Evolutionary conservation across 768 basidiomycete species (phyloP), one percentile per base, ranked within the genome.

Genomic region (Fistulinella prunicolor): DNA sequence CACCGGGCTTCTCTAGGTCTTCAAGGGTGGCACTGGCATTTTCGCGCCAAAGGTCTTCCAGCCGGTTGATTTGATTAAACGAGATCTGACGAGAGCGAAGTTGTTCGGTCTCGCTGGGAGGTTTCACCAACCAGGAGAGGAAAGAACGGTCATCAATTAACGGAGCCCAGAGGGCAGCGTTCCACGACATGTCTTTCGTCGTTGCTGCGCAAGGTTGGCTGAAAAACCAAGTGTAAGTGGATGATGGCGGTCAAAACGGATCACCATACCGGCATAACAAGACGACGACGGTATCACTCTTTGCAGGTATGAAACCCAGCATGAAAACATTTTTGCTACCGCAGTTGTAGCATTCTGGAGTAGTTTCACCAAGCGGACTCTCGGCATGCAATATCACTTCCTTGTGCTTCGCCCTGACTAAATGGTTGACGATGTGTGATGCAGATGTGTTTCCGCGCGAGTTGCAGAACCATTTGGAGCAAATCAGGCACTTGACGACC

Each of bases 241-340:
- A 38, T 3, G 29, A 10, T 45, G 6, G 8, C 7, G 9, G 16
- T 22, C 36, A 36, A 24, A 38, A 9, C 12, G 21, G 8, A 38
- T 12, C 2, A 9, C 43, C 88, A 53, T 61, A 94, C 94, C 95
- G 87, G 65, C 94, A 99, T 16, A 99, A 78, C 16, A 99, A 76
- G 28, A 99, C 95, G 29, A 99, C 96, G 32, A 99, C 96, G 5
- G 96, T 98, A 62, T 99, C 96, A 62, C 90, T 92, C 73, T 99
- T 99, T 17, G 96, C 96, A 3, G 96, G 96, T 60, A 99, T 99
- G 62, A 99, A 99, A 4, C 96, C 96, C 16, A 99, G 81, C 89
- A 97, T 94, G 64, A 99, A 99, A 12, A 98, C 96, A 62, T 99
- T 99, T 72, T 96, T 97, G 74, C 90, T 94, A 14, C 96, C 96